Evolutionary conservation across 2,329 filamentous ascomycete genomes (phyloP).

Genomic region (Ophiostoma ips): DNA sequence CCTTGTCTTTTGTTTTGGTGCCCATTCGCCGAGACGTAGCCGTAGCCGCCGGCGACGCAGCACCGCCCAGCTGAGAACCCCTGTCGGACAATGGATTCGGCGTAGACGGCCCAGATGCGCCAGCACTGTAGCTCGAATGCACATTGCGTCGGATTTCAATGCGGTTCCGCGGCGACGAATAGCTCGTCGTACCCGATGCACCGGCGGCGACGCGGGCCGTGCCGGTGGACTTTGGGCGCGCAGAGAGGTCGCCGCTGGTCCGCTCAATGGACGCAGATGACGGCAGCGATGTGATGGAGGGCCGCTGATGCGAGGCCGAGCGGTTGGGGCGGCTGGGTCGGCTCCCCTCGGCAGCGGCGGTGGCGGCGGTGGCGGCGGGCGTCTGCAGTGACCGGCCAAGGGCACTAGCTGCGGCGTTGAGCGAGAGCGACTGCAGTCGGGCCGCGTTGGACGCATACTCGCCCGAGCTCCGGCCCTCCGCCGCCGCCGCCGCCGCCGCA

Average conservation of each 20-base stretch:
- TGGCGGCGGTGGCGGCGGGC: too few relatives aligned
- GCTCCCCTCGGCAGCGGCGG: not conserved
- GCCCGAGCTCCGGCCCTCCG: slow-evolving; percentile 24
- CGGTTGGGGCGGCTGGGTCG: not conserved
- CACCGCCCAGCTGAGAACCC: not conserved
- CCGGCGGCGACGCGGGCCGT: not conserved
- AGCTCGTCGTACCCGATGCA: not conserved
- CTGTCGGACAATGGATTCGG: not conserved
- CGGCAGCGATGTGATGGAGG: not conserved
- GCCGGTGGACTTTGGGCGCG: slow-evolving; percentile 6
- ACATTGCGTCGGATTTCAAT: slow-evolving; percentile 11
- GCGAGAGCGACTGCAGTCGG: slow-evolving; percentile 30
- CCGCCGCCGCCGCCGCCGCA: slow-evolving; percentile 5
- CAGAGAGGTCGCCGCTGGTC: not conserved
- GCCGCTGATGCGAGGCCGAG: slow-evolving; percentile 8
- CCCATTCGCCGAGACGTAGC: not conserved
- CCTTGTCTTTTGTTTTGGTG: slow-evolving; percentile 4
- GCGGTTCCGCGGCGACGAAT: not conserved
- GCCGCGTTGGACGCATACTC: slow-evolving; percentile 20
- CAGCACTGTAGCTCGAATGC: slow-evolving; percentile 8
- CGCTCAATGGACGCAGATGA: not conserved
- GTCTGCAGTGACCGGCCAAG: slow-evolving; percentile 18
- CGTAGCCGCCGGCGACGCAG: not conserved
- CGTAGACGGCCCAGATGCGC: not conserved
- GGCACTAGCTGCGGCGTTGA: slow-evolving; percentile 44